Conservation (phyloP, 208 protist species). For the Trypanosoma melophagium region DNA sequence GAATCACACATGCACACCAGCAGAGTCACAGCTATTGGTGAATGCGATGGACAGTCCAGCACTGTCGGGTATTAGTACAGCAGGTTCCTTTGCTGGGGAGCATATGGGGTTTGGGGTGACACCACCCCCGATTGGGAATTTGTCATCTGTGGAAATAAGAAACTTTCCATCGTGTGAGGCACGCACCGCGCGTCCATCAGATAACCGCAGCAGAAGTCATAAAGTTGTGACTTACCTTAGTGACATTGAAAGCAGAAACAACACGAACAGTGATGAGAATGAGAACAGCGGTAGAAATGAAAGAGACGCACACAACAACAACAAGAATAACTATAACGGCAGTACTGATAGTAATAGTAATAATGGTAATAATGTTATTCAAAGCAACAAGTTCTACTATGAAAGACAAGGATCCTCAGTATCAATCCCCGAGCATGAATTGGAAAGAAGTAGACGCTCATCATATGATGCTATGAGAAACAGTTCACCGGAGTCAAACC, state of each 20-base stretch:
- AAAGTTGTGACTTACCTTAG: neutral
- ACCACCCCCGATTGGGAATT: neutral
- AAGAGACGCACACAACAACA: neutral
- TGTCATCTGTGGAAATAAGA: neutral
- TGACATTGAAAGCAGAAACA: neutral
- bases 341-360: neutral
- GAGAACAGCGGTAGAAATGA: neutral
- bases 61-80: neutral
- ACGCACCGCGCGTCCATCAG: conserved; percentile 11
- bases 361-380: neutral
- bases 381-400: neutral
- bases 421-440: neutral
- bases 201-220: neutral
- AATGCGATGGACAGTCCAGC: neutral
- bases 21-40: neutral
- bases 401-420: neutral
- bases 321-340: neutral
- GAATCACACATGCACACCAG: neutral
- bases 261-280: neutral
- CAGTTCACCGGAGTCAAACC: neutral
- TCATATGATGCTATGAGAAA: neutral
- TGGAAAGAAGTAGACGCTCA: neutral
- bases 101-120: neutral
- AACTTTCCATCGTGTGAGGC: neutral
- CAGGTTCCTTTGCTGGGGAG: neutral